Evolutionary conservation across 2,329 filamentous ascomycete genomes (phyloP), one percentile per base, ranked within the genome.

Genomic region (Calonectria honghensis): DNA sequence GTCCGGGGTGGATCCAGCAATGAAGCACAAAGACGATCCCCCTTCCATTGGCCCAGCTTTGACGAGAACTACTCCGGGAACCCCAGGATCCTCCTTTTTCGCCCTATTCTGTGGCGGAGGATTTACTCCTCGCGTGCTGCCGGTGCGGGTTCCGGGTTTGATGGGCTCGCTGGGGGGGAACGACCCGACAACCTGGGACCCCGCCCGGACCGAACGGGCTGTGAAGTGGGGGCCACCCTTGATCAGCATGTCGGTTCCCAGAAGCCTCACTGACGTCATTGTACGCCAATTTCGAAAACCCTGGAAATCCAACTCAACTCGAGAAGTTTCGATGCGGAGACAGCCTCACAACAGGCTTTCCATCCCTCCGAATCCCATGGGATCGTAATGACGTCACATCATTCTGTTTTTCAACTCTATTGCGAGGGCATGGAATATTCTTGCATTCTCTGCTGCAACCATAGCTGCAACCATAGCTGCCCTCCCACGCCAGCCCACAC

Each of bases 181-280:
- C 35, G 70, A 67, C 71, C 77, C 65, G 59, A 35, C 52, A 72
- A 66, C 57, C 74, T 70, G 77, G 74, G 72, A 66, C 59, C 71
- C 64, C 63, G 51, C 54, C 65, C 48, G 67, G 59, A 65, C 57
- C 50, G 57, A 54, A 67, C 52, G 71, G 71, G 66, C 51, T 69
- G 52, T 27, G 32, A 29, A 16, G 70, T 73, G 78, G 76, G 72
- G 68, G 35, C 29, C 67, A 48, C 27, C 63, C 45, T 68, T 71
- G 71, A 78, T 76, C 72, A 50, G 70, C 64, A 63, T 24, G 32
- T 41, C 9, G 68, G 68, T 70, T 70, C 52, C 54, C 20, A 41
- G 63, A 73, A 71, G 77, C 79, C 50, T 81, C 79, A 80, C 75
- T 81, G 76, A 81, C 79, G 79, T 81, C 77, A 80, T 75, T 32